Base-by-base conservation (phyloP, 495 filamentous ascomycete species). In the Melanomma pulvis-pyrius region DNA sequence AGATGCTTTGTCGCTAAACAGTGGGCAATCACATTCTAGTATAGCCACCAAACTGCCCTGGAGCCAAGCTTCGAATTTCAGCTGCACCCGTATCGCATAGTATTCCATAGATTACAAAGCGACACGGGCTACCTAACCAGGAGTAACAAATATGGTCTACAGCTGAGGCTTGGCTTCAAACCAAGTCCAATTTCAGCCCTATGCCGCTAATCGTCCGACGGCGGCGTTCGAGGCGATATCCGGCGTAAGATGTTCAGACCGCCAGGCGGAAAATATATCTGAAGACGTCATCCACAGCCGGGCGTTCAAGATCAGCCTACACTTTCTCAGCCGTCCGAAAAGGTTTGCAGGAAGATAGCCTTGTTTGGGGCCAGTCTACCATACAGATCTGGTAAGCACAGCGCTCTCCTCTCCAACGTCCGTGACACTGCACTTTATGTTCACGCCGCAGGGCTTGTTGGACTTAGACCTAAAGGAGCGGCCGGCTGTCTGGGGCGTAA, bases 401-500 rank as follows among this genome's bases (percentile, higher is more conserved):
- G 8, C 2, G 9, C n/a, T n/a, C 39, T 15, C 13, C 39, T 44
- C 17, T 44, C 3, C 39, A 6, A 44, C 39, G 39, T 44, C 39
- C 39, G 39, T 44, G 39, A 15, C 39, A n/a, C 13, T 44, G 9
- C 17, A 34, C 30, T 34, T 34, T 34, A 12, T 4, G 30, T 34
- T 12, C 17, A 50, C 48, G 48, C 48, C 48, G 48, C 48, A 25
- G 48, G 48, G 48, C 48, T 50, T 12, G 19, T 50, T 50, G 48
- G 48, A n/a, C 25, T 50, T 50, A 50, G 48, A 24, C 48, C 48
- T 28, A 28, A 50, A 50, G 6, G 3, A 50, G 48, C 25, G 15
- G 25, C 21, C 48, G 21, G 3, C 9, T 44, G 25, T 50, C 9
- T 24, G 48, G 19, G 48, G 48, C 48, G 48, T 50, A 50, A 50